Percentiles rank a stretch among this genome's conserved stretches.
Evolutionary conservation across 192 early-diverging fungal species (phyloP).

Genomic region (Podila minutissima): DNA sequence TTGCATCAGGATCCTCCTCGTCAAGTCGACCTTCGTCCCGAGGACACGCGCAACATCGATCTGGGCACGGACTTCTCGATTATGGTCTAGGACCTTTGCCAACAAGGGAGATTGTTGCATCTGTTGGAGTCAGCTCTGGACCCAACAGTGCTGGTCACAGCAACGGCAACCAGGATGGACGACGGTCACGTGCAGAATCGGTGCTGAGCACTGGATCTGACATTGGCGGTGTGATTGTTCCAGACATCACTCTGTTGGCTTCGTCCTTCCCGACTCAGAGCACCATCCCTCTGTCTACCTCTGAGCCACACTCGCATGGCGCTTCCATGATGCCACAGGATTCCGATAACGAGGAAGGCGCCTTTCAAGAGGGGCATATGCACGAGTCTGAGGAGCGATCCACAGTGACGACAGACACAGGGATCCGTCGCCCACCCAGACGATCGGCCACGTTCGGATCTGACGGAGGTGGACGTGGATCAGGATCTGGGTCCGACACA

Average conservation of each 20-base stretch:
- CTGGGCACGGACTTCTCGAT: conserved; percentile 40
- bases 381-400: conserved; percentile 5
- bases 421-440: conserved; percentile 11
- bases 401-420: neutral
- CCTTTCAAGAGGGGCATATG: neutral
- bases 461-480: conserved; percentile 12
- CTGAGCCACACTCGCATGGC: conserved; percentile 14
- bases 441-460: conserved; percentile 25
- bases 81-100: conserved; percentile 1
- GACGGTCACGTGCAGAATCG: conserved; percentile 39
- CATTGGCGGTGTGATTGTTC: conserved; percentile 40
- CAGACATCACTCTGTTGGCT: conserved; percentile 39
- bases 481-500: conserved; percentile 23
- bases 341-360: neutral
- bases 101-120: conserved; percentile 9
- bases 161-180: conserved; percentile 21
- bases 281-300: conserved; percentile 14
- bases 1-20: neutral
- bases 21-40: conserved; percentile 4
- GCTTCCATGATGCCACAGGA: neutral
- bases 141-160: conserved; percentile 40
- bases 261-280: conserved; percentile 32
- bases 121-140: conserved; percentile 23
- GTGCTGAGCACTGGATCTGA: conserved; percentile 45
- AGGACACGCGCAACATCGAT: conserved; percentile 27